phyloP scores from a whole-genome alignment of 257 asterid species.

The Scutellaria baicalensis region DNA sequence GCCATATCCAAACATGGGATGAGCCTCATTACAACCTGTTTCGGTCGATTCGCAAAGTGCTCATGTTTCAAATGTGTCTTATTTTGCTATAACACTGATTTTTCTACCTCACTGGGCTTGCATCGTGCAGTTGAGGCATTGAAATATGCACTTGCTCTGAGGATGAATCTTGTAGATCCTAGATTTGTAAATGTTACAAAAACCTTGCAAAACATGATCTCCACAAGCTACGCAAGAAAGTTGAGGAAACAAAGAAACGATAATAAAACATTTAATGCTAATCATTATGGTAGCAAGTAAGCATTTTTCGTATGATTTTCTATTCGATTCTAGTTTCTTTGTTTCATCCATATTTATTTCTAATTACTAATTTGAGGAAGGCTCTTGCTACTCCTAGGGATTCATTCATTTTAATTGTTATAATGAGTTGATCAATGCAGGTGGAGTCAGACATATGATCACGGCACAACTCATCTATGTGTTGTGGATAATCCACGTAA shows the following conservation, averaged over 20 bases:
- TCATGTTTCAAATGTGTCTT: no score
- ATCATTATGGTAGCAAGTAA: slow-evolving; percentile 48
- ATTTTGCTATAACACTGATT: neutral
- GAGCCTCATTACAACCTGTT: no score
- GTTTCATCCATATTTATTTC: no score
- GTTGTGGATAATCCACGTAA: slow-evolving; percentile 35
- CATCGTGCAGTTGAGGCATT: slow-evolving; percentile 40
- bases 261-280: slow-evolving; percentile 33
- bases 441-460: slow-evolving; percentile 41
- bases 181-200: slow-evolving; percentile 16
- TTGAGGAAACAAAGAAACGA: slow-evolving; percentile 34
- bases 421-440: slow-evolving; percentile 14
- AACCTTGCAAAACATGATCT: slow-evolving; percentile 29
- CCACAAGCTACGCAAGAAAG: slow-evolving; percentile 23
- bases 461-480: slow-evolving; percentile 45
- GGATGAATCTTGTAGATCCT: slow-evolving; percentile 49
- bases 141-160: slow-evolving; percentile 40
- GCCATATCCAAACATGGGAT: slow-evolving; percentile 22
- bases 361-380: no score
- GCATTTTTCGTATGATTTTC: neutral
- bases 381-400: no score
- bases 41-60: no score
- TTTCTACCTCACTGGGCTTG: slow-evolving; percentile 7
- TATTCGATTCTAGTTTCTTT: no score
- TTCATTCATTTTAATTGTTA: neutral